phyloP scores from a whole-genome alignment of 208 protist species.

The Trypanosoma cruzi region DNA sequence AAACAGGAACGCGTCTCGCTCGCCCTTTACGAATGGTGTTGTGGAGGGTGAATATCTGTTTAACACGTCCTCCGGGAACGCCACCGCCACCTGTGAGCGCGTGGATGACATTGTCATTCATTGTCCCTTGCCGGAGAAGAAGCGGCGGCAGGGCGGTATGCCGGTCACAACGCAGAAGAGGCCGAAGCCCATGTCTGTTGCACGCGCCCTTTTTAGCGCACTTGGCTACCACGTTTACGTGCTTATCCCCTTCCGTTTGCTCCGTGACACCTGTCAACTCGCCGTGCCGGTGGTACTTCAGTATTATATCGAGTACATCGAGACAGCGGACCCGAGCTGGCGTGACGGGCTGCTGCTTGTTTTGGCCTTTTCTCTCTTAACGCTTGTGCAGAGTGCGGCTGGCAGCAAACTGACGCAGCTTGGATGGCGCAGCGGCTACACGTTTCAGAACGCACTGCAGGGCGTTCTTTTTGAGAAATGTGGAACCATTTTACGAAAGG shows the following conservation, averaged over 20 bases:
- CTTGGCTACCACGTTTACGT: slow-evolving; percentile 38
- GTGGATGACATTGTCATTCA: slow-evolving; percentile 32
- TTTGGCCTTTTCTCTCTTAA: slow-evolving; percentile 41
- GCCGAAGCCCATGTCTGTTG: slow-evolving; percentile 36
- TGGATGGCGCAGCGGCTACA: slow-evolving; percentile 39
- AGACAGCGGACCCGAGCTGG: slow-evolving; percentile 24
- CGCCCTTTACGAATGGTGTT: slow-evolving; percentile 36
- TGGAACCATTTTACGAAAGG: slow-evolving; percentile 42
- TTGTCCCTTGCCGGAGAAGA: slow-evolving; percentile 11
- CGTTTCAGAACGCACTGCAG: slow-evolving; percentile 60
- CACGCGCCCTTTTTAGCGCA: slow-evolving; percentile 36
- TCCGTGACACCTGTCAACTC: slow-evolving; percentile 50
- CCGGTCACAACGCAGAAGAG: slow-evolving; percentile 3
- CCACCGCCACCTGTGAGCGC: slow-evolving; percentile 60
- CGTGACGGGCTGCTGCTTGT: slow-evolving; percentile 43
- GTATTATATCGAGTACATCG: slow-evolving; percentile 32
- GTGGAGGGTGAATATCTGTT: slow-evolving; percentile 75
- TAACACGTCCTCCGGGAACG: slow-evolving; percentile 21
- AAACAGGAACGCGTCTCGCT: not conserved
- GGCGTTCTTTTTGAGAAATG: slow-evolving; percentile 81
- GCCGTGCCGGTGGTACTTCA: slow-evolving; percentile 59
- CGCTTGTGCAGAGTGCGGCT: slow-evolving; percentile 46
- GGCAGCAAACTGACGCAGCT: slow-evolving; percentile 60
- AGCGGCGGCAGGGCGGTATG: slow-evolving; percentile 6
- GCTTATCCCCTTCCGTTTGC: slow-evolving; percentile 45